Base-by-base conservation (phyloP, 495 filamentous ascomycete species). In the Penicillium paradoxum region DNA sequence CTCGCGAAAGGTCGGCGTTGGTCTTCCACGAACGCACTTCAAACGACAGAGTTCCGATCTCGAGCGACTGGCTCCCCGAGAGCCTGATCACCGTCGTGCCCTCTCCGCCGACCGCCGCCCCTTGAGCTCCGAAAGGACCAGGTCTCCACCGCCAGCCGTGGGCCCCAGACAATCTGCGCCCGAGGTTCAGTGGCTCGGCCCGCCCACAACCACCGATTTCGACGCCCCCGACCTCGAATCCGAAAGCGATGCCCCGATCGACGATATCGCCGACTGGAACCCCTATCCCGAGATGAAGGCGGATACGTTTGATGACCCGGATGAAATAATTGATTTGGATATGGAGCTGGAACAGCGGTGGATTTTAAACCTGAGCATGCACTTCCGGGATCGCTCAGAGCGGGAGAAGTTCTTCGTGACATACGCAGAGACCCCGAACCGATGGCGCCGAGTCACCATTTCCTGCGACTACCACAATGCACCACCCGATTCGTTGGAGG, bases 331-430 rank as follows among this genome's bases (percentile, higher is more conserved):
- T 51, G 84, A 83, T 50, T 17, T 51, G 38, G 49, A 49, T 24
- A 81, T 86, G 55, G 93, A 97, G 70, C 76, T 96, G 56, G 91
- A 97, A 58, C 78, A 78, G 51, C 84, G 83, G 66, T 98, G 93
- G 93, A 97, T 97, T 51, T 76, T 98, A 55, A 98, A 98, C 61
- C 78, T 98, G 50, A 96, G 91, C 71, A 97, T 98, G 93, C 90
- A 96, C 72, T 97, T 97, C 65, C 86, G 92, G 45, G 93, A 98
- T 70, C 86, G 87, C 56, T 96, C 93, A 10, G 90, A 88, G 48
- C 83, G 95, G 34, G 93, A 97, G 70, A 97, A 98, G 69, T 97
- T 98, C 75, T 98, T 98, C 71, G 86, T 98, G 49, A 97, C 93
- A 9, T 97, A 89, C 67, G 88, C 90, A 43, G 85, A 93, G 63